Conservation (phyloP, 306 rosid species). For the Cyamopsis tetragonoloba region DNA sequence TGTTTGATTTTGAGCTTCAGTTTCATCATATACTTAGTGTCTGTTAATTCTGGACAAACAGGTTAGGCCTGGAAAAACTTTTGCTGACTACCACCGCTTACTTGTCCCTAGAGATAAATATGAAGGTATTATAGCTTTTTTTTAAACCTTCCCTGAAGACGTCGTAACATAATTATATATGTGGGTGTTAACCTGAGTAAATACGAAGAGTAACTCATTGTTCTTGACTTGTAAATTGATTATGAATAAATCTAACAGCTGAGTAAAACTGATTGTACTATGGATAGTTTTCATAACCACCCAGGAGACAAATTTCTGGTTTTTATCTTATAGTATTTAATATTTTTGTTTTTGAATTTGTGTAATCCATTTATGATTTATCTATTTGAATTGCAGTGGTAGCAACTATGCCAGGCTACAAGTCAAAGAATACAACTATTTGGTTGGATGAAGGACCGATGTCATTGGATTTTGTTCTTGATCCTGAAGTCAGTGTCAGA, state of each 20-base stretch:
- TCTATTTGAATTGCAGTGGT: slow-evolving; percentile 51
- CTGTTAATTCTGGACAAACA: slow-evolving; percentile 30
- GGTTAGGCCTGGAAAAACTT: slow-evolving; percentile 52
- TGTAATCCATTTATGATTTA: slow-evolving; percentile 22
- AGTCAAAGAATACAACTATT: slow-evolving; percentile 65
- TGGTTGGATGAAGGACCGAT: slow-evolving; percentile 66
- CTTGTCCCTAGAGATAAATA: slow-evolving; percentile 59
- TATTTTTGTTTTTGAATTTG: background rate
- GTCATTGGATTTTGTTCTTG: slow-evolving; percentile 83
- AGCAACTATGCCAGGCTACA: slow-evolving; percentile 68
- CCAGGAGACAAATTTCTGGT: background rate
- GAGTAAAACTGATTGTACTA: no score
- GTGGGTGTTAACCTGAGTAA: no score
- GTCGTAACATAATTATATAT: background rate
- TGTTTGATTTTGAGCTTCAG: slow-evolving; percentile 23
- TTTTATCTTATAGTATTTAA: background rate
- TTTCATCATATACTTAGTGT: slow-evolving; percentile 11
- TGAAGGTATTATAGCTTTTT: slow-evolving; percentile 46
- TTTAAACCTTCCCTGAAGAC: background rate
- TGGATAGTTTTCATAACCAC: background rate
- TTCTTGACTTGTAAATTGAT: no score
- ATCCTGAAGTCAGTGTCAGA: slow-evolving; percentile 43
- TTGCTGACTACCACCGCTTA: slow-evolving; percentile 70
- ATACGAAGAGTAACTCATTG: no score
- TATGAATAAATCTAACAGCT: no score